Evolutionary conservation across 1,284 basidiomycete genomes (phyloP), one percentile per base, ranked within the genome.

Genomic region (Heterobasidion parviporum): DNA sequence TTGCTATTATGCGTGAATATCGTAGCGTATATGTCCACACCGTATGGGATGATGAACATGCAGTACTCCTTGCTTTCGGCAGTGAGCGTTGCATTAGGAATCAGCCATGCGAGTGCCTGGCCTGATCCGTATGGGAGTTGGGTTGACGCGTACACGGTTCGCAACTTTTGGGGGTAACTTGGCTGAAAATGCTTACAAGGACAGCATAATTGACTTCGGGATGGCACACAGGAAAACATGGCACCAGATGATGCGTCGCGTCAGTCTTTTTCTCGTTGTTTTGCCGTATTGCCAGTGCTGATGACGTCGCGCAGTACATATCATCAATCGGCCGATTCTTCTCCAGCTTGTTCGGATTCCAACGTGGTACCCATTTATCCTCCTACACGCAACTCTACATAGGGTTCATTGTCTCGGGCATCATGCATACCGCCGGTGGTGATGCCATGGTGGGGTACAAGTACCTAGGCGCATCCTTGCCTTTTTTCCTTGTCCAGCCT

Each of bases 151-250:
- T 72, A 70, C 56, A 72, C 71, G 7, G 56, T 74, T 4, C 63
- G 71, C 26, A 63, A 64, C 8, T 64, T 71, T 48, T 73, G 72
- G 72, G 68, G 71, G 72, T 73, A 47, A 49, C 68, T 63, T 26
- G 26, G 26, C 26, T 26, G 5, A 26, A 26, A 26, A 26, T 26
- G 26, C 4, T 26, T 26, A 6, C 26, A 26, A 26, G 26, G 26
- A 45, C 18, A 8, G 12, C 12, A n/a, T 3, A 15, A 18, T 18
- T 45, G 6, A 16, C 14, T 14, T 44, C 20, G 26, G 48, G 20
- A 9, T 26, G 18, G 15, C 10, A 49, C 16, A 18, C 54, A 70
- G 70, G 51, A 66, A 64, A 48, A 63, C 63, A 14, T 70, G 68
- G 70, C 70, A 71, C 56, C 69, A 71, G 50, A 54, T 61, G 12